A percentile compares a stretch with the other conserved stretches of the same genome.
phyloP scores from a whole-genome alignment of 805 yeast species.

The Candida bentonensis region DNA sequence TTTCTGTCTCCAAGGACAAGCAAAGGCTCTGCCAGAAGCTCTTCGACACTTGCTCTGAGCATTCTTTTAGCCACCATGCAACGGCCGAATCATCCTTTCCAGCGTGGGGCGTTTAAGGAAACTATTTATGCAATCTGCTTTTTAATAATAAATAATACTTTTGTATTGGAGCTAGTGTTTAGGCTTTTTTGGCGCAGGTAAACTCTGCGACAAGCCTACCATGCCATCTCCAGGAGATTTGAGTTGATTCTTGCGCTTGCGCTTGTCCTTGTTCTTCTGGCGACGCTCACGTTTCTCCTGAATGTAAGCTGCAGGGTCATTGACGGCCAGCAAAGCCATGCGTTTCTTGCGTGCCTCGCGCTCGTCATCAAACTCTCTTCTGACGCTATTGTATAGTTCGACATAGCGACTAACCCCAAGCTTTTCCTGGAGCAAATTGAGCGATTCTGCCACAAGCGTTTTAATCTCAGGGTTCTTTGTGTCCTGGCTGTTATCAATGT shows the following conservation, averaged over 20 bases:
- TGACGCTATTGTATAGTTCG: constrained; percentile 46
- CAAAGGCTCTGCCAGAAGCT: neutral
- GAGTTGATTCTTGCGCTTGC: constrained; percentile 33
- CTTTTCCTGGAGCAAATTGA: constrained; percentile 50
- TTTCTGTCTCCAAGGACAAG: neutral
- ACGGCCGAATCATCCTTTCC: no score
- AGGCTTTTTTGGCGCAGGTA: no score
- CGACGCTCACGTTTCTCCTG: constrained; percentile 65
- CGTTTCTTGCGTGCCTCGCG: constrained; percentile 66
- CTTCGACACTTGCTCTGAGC: neutral
- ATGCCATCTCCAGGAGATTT: no score
- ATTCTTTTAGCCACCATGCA: neutral
- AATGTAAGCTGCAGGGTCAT: constrained; percentile 74
- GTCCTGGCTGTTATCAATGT: constrained; percentile 26
- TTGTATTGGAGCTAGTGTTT: no score
- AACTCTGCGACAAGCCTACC: no score
- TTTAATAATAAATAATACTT: no score
- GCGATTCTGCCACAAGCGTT: constrained; percentile 46
- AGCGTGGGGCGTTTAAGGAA: neutral
- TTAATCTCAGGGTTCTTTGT: constrained; percentile 29
- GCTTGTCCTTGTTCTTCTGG: constrained; percentile 57
- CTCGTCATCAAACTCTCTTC: constrained; percentile 40
- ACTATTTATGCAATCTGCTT: no score
- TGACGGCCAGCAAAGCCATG: constrained; percentile 60
- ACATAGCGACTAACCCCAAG: constrained; percentile 63